phyloP scores from a whole-genome alignment of 805 yeast genomes.

The Lipomyces starkeyi region DNA sequence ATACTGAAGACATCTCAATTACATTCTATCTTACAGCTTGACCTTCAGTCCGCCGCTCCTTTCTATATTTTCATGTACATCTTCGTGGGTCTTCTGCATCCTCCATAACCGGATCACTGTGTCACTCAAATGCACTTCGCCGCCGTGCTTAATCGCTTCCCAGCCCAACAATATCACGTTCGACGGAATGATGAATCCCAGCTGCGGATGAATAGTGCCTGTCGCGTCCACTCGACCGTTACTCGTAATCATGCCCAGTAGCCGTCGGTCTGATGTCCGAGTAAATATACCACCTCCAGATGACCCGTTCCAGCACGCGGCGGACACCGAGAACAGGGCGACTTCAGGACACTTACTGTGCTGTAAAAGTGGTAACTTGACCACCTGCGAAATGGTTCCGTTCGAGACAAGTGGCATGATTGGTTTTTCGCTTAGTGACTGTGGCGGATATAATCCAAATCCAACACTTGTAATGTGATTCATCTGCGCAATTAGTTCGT shows the following conservation, averaged over 20 bases:
- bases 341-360: not conserved
- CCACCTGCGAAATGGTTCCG: constrained; percentile 18
- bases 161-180: constrained; percentile 10
- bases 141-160: not conserved
- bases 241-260: constrained; percentile 27
- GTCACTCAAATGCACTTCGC: not conserved
- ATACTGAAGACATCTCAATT: constrained; percentile 29
- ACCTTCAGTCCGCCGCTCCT: not conserved
- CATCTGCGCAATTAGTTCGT: not conserved
- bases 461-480: constrained; percentile 14
- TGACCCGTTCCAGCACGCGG: constrained; percentile 33
- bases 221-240: constrained; percentile 15
- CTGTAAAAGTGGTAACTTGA: constrained; percentile 8
- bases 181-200: constrained; percentile 24
- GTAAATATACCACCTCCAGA: constrained; percentile 27
- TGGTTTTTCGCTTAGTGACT: not conserved
- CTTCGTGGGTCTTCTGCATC: constrained; percentile 23
- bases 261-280: not conserved
- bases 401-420: constrained; percentile 12
- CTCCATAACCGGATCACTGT: constrained; percentile 17
- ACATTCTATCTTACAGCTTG: not conserved
- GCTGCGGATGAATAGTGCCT: constrained; percentile 16
- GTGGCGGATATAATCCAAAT: constrained; percentile 18
- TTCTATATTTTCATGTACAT: not conserved
- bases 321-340: constrained; percentile 13